Conservation (phyloP, 2,329 filamentous ascomycete species). For the Scolecobasidium constrictum region DNA sequence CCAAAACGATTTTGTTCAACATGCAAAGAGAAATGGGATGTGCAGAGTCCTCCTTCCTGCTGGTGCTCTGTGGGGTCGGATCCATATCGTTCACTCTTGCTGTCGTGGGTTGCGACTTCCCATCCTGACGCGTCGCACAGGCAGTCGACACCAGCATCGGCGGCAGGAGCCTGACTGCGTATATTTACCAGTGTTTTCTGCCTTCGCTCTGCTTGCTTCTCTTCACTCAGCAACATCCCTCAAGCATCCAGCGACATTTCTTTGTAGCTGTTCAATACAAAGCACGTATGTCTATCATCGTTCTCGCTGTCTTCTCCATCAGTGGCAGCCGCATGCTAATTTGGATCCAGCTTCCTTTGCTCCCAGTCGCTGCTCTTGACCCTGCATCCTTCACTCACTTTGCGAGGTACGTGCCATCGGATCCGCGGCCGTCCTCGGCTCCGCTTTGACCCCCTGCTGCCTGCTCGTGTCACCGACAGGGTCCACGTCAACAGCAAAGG, state of each 20-base stretch:
- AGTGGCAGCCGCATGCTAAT: neutral
- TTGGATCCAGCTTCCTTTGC: constrained; percentile 3
- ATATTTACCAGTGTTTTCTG: no score
- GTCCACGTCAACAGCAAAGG: no score
- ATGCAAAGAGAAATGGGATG: no score
- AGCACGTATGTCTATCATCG: neutral
- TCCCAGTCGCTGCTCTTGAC: constrained; percentile 7
- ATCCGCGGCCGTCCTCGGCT: neutral
- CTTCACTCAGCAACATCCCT: constrained; percentile 9
- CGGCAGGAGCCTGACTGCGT: no score
- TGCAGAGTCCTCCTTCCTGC: no score
- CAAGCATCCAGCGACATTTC: constrained; percentile 8
- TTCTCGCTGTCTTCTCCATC: neutral
- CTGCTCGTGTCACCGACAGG: no score
- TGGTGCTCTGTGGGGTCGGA: no score
- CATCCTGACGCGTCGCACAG: no score
- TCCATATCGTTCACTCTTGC: no score
- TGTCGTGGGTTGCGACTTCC: no score
- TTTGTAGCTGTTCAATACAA: constrained; percentile 9
- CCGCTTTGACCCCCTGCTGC: neutral
- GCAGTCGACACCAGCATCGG: neutral
- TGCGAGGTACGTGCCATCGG: constrained; percentile 4
- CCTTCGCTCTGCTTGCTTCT: neutral
- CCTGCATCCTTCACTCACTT: constrained; percentile 7
- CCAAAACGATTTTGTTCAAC: no score